Conservation (phyloP, 148 eudicot species). For the Rhododendron ovatum region DNA sequence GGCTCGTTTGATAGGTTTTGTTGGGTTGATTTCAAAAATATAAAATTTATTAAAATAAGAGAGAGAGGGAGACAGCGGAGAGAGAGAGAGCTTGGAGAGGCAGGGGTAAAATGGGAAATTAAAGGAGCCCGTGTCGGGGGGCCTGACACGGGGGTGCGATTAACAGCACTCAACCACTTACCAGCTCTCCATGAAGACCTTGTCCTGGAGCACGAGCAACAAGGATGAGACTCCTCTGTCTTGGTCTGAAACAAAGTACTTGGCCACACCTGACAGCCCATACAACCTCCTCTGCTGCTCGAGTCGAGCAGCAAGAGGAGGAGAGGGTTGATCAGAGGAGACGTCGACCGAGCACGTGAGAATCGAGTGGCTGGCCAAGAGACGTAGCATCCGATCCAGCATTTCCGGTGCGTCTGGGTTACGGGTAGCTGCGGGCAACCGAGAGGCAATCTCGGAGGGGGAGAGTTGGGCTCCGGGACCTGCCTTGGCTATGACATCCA, state of each 20-base stretch:
- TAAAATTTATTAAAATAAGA: too few species aligned
- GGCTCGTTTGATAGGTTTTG: too few species aligned
- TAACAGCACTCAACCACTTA: conserved; percentile 8
- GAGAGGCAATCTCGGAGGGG: conserved; percentile 22
- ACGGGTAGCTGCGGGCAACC: neutral
- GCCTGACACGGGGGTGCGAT: too few species aligned
- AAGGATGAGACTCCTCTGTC: conserved; percentile 28
- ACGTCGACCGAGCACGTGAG: conserved; percentile 10
- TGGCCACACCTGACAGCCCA: conserved; percentile 25
- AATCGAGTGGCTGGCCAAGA: neutral
- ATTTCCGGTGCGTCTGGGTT: conserved; percentile 34
- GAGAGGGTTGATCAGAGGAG: neutral
- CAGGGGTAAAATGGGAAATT: too few species aligned
- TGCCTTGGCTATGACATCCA: conserved; percentile 29
- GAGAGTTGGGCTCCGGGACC: conserved; percentile 18
- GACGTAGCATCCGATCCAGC: conserved; percentile 15
- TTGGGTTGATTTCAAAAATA: too few species aligned
- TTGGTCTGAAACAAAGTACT: conserved; percentile 26
- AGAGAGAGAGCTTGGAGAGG: too few species aligned
- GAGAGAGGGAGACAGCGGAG: too few species aligned
- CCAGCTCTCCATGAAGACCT: conserved; percentile 38
- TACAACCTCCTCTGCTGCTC: conserved; percentile 1
- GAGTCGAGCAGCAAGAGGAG: neutral
- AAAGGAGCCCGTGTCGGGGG: too few species aligned
- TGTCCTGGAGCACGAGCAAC: conserved; percentile 23